phyloP scores from a whole-genome alignment of 1,284 basidiomycete species.

The Naganishia albida region DNA sequence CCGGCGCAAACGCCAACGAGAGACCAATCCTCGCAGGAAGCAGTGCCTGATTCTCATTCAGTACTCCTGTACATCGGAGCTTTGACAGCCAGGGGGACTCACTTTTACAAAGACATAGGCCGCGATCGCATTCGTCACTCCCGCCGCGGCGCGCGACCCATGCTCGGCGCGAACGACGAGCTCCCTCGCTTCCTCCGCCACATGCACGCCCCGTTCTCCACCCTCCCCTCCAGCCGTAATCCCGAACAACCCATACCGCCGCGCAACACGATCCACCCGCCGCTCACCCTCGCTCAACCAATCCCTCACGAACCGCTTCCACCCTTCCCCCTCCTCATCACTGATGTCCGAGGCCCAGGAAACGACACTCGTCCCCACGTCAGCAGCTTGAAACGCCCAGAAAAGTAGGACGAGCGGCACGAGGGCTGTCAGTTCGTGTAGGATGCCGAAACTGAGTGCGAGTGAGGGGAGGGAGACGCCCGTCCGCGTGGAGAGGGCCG shows the following conservation, averaged over 20 bases:
- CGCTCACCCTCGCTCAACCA: conserved; percentile 75
- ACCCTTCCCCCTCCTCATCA: conserved; percentile 28
- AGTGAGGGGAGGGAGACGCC: conserved; percentile 69
- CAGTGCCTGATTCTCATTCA: conserved; percentile 61
- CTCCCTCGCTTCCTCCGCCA: conserved; percentile 25
- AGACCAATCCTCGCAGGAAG: conserved; percentile 72
- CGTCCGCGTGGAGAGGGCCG: conserved; percentile 41
- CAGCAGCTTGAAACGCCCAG: conserved; percentile 67
- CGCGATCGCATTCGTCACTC: conserved; percentile 61
- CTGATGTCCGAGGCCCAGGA: conserved; percentile 41
- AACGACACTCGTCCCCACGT: conserved; percentile 71
- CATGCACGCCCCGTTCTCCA: conserved; percentile 29
- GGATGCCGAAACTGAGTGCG: conserved; percentile 72
- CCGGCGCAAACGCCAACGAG: conserved; percentile 73
- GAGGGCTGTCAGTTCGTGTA: conserved; percentile 86
- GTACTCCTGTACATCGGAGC: not conserved
- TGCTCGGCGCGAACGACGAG: conserved; percentile 14
- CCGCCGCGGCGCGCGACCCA: conserved; percentile 40
- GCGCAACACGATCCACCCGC: conserved; percentile 71
- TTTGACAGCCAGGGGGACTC: conserved; percentile 36
- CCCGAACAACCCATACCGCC: conserved; percentile 78
- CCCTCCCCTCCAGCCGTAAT: conserved; percentile 40
- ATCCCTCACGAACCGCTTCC: conserved; percentile 51
- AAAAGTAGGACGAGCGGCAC: conserved; percentile 73
- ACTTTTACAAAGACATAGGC: conserved; percentile 86